A percentile compares a stretch with the other conserved stretches of the same genome.
phyloP scores from a whole-genome alignment of 352 stramenopile genomes.

The Phytopythium helicoides region DNA sequence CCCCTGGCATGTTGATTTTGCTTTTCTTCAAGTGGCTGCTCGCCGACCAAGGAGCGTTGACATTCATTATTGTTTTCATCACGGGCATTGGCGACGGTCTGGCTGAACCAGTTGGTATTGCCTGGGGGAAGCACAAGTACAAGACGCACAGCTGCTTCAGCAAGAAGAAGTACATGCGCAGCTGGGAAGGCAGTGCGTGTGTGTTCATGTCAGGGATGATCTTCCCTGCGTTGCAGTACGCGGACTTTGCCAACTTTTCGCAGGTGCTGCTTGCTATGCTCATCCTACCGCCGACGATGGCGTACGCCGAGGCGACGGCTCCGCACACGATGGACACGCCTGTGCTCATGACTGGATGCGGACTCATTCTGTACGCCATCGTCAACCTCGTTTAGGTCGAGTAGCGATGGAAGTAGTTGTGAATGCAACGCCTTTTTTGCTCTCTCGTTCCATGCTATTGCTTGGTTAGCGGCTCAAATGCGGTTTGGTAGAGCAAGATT shows the following conservation, averaged over 20 bases:
- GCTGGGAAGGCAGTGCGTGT: slow-evolving; percentile 78
- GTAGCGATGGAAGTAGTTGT: no score
- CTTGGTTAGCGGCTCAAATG: no score
- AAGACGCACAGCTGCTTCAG: slow-evolving; percentile 81
- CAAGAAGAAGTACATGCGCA: slow-evolving; percentile 83
- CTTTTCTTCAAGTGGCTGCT: slow-evolving; percentile 88
- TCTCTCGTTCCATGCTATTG: no score
- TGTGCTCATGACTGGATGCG: slow-evolving; percentile 80
- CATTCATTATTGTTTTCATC: slow-evolving; percentile 83
- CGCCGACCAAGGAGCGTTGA: slow-evolving; percentile 48
- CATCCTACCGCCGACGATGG: slow-evolving; percentile 74
- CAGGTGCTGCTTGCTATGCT: slow-evolving; percentile 82
- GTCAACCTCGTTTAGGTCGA: slow-evolving; percentile 75
- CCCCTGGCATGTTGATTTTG: slow-evolving; percentile 64
- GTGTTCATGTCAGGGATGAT: slow-evolving; percentile 83
- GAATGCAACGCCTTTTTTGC: no score
- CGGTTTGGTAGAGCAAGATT: no score
- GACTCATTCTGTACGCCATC: slow-evolving; percentile 76
- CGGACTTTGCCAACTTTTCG: slow-evolving; percentile 61
- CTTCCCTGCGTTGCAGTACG: slow-evolving; percentile 82
- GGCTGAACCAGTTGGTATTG: slow-evolving; percentile 75
- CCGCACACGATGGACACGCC: slow-evolving; percentile 87
- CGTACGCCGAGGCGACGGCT: slow-evolving; percentile 81
- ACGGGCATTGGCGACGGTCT: slow-evolving; percentile 76
- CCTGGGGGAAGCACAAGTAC: slow-evolving; percentile 84